phyloP scores from a whole-genome alignment of 1,284 basidiomycete species.

The Malassezia sympodialis region DNA sequence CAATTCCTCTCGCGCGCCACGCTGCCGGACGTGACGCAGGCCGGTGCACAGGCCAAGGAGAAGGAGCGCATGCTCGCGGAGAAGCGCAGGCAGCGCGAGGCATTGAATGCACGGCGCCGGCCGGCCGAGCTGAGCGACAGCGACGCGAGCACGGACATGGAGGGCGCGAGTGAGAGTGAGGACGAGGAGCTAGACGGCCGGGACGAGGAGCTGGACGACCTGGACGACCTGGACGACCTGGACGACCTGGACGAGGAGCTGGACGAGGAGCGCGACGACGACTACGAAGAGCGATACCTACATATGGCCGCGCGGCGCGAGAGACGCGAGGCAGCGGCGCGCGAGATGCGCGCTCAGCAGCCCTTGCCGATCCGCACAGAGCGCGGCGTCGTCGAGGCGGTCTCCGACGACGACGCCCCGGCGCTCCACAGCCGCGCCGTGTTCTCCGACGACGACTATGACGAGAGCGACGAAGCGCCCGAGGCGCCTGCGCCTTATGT shows the following conservation, averaged over 20 bases:
- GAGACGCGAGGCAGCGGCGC: conserved; percentile 10
- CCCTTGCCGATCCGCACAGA: conserved; percentile 18
- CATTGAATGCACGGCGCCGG: not conserved
- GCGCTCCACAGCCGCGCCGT: conserved; percentile 23
- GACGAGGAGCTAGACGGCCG: conserved; percentile 17
- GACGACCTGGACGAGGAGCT: not conserved
- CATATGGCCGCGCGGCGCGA: conserved; percentile 23
- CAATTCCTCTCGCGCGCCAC: conserved; percentile 9
- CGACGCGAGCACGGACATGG: conserved; percentile 61
- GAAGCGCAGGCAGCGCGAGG: conserved; percentile 11
- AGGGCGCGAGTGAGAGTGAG: conserved; percentile 63
- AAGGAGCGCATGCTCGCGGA: conserved; percentile 1
- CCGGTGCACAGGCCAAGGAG: conserved; percentile 8
- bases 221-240: not conserved
- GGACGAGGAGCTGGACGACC: conserved; percentile 1
- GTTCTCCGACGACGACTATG: conserved; percentile 12
- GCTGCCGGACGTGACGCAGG: conserved; percentile 4
- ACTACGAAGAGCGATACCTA: conserved; percentile 25
- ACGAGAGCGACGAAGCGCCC: conserved; percentile 12
- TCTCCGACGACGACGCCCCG: conserved; percentile 11
- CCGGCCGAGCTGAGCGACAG: conserved; percentile 54
- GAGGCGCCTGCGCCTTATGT: not conserved
- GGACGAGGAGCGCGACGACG: conserved; percentile 7
- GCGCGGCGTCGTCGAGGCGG: conserved; percentile 2
- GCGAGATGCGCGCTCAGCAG: conserved; percentile 19